These are phyloP conservation scores for Collybia sordida DNA, from an alignment of 768 basidiomycete species.

Conservation along the genomic window DNA sequence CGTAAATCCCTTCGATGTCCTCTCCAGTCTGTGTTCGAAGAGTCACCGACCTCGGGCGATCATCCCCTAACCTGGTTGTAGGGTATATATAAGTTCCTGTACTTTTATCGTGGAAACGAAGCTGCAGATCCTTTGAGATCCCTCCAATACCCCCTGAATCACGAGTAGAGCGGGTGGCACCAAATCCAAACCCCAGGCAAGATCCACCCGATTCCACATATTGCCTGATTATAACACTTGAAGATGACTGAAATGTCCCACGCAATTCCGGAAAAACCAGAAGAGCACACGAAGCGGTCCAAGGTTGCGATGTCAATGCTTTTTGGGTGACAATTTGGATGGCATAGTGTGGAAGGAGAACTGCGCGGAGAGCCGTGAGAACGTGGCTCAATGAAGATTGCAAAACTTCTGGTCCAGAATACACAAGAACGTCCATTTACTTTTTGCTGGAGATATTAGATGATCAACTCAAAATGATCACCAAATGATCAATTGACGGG, in stretches of 20 bases:
- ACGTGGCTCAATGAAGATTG: slow-evolving; percentile 43
- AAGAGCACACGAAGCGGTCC: slow-evolving; percentile 73
- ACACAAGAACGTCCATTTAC: slow-evolving; percentile 77
- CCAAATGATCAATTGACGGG: no score
- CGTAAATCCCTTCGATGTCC: slow-evolving; percentile 27
- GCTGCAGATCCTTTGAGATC: slow-evolving; percentile 24
- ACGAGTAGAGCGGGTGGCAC: slow-evolving; percentile 41
- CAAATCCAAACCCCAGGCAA: slow-evolving; percentile 66
- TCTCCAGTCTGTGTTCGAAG: slow-evolving; percentile 21
- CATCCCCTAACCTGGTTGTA: slow-evolving; percentile 11
- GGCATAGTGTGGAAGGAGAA: slow-evolving; percentile 75
- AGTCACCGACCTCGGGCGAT: slow-evolving; percentile 10
- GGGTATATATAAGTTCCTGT: slow-evolving; percentile 30
- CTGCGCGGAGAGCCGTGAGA: slow-evolving; percentile 44
- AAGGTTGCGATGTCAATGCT: slow-evolving; percentile 67
- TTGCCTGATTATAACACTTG: slow-evolving; percentile 47
- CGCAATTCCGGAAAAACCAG: slow-evolving; percentile 74
- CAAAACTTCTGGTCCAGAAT: slow-evolving; percentile 60
- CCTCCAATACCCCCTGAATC: slow-evolving; percentile 18
- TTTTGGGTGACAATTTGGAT: slow-evolving; percentile 66
- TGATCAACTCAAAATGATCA: no score
- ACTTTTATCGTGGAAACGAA: slow-evolving; percentile 35
- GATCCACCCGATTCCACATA: slow-evolving; percentile 71
- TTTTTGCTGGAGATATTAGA: not conserved
- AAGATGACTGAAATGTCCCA: slow-evolving; percentile 35